These are phyloP conservation scores for Nadsonia commutata DNA, from an alignment of 1,139 yeast genomes.

Conservation along the genomic window DNA sequence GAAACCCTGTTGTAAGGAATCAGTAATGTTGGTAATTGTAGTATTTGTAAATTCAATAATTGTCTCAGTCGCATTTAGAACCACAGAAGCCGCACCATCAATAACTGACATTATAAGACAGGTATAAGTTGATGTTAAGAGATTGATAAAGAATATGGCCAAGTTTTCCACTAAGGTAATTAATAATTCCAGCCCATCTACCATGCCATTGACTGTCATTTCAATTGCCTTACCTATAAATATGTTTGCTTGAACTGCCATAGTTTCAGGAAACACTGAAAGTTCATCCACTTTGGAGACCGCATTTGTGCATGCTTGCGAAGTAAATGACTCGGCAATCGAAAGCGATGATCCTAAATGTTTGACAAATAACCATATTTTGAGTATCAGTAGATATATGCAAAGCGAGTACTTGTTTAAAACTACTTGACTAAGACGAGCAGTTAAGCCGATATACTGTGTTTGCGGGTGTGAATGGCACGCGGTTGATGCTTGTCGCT, in stretches of 20 bases:
- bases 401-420: conserved; percentile 4
- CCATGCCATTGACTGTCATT: conserved; percentile 1
- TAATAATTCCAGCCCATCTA: neutral
- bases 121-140: conserved; percentile 4
- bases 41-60: conserved; percentile 3
- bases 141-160: conserved; percentile 2
- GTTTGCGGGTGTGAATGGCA: neutral
- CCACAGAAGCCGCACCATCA: conserved; percentile 4
- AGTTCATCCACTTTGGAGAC: neutral
- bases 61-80: conserved; percentile 1
- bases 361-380: conserved; percentile 3
- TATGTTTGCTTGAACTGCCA: neutral
- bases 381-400: conserved; percentile 1
- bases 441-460: conserved; percentile 1
- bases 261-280: conserved; percentile 2
- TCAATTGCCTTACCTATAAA: conserved; percentile 1
- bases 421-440: conserved; percentile 2
- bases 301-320: neutral
- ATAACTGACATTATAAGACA: conserved; percentile 4
- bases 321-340: conserved; percentile 1
- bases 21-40: neutral
- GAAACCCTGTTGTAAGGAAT: conserved; percentile 3
- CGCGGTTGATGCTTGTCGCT: too few species aligned
- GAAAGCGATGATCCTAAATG: conserved; percentile 1
- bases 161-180: conserved; percentile 2